Conservation (phyloP, 495 filamentous ascomycete species). For the Chaetomium fimeti region DNA sequence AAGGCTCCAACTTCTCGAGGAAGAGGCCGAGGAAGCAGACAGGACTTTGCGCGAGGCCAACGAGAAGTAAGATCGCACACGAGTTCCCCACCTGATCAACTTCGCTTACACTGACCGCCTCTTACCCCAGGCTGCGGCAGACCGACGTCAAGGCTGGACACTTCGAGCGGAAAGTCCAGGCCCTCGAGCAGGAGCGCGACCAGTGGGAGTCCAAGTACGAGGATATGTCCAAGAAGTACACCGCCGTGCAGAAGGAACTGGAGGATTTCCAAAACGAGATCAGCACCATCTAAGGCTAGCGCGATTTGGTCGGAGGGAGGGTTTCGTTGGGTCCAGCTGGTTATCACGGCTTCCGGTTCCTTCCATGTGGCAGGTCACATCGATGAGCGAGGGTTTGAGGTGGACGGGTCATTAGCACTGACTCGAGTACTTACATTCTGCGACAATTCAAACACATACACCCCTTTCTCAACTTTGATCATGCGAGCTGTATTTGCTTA, state of each 20-base stretch:
- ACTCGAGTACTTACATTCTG: conserved; percentile 15
- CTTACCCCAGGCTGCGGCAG: conserved; percentile 76
- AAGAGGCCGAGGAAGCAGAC: conserved; percentile 94
- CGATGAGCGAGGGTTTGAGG: conserved; percentile 14
- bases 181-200: conserved; percentile 82
- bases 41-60: conserved; percentile 93
- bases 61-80: conserved; percentile 78
- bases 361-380: conserved; percentile 7
- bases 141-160: conserved; percentile 99
- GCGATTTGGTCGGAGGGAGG: conserved; percentile 4
- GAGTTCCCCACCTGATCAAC: background rate
- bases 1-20: conserved; percentile 91
- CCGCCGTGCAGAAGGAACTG: conserved; percentile 80
- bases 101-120: conserved; percentile 8
- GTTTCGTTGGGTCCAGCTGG: conserved; percentile 18
- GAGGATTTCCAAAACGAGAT: conserved; percentile 86
- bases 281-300: conserved; percentile 71
- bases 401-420: conserved; percentile 15
- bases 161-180: conserved; percentile 98
- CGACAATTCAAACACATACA: conserved; percentile 15
- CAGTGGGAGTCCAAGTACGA: conserved; percentile 96
- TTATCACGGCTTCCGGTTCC: conserved; percentile 11
- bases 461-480: background rate
- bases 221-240: conserved; percentile 88
- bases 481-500: background rate